These are phyloP conservation scores for Arabis hirsuta DNA, from an alignment of 345 rosid species.

Conservation along the genomic window DNA sequence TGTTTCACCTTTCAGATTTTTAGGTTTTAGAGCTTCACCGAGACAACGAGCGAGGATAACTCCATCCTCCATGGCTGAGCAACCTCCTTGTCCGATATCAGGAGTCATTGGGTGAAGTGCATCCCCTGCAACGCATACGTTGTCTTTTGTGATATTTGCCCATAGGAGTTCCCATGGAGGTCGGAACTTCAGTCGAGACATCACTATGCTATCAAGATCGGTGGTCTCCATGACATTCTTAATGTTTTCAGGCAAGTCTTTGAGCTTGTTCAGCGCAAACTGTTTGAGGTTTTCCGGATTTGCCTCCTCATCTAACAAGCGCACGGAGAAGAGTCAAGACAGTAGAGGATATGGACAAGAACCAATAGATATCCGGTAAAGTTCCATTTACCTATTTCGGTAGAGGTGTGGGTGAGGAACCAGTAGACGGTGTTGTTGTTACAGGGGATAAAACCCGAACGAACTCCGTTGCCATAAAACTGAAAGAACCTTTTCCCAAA, in stretches of 20 bases:
- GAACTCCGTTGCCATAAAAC: constrained; percentile 55
- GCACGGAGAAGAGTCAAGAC: constrained; percentile 27
- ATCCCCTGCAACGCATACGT: constrained; percentile 70
- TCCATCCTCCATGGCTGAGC: constrained; percentile 70
- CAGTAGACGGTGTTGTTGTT: constrained; percentile 52
- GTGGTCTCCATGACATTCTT: constrained; percentile 50
- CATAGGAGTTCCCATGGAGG: constrained; percentile 65
- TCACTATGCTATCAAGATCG: constrained; percentile 41
- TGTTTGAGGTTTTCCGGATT: constrained; percentile 50
- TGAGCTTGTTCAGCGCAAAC: constrained; percentile 50
- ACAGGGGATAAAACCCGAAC: constrained; percentile 59
- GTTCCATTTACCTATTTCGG: constrained; percentile 32
- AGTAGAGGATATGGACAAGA: constrained; percentile 6
- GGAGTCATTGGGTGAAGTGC: constrained; percentile 83
- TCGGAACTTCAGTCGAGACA: constrained; percentile 48
- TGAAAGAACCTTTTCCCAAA: constrained; percentile 45
- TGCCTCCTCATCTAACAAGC: constrained; percentile 35
- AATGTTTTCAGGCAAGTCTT: constrained; percentile 45
- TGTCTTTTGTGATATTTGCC: constrained; percentile 62
- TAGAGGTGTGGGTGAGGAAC: constrained; percentile 52
- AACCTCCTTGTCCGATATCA: constrained; percentile 73
- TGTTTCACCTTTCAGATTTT: constrained; percentile 14
- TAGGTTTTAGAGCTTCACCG: constrained; percentile 47
- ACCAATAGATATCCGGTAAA: neutral
- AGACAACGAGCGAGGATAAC: constrained; percentile 71